phyloP scores from a whole-genome alignment of 495 filamentous ascomycete genomes.

The Penicillium egyptiacum region DNA sequence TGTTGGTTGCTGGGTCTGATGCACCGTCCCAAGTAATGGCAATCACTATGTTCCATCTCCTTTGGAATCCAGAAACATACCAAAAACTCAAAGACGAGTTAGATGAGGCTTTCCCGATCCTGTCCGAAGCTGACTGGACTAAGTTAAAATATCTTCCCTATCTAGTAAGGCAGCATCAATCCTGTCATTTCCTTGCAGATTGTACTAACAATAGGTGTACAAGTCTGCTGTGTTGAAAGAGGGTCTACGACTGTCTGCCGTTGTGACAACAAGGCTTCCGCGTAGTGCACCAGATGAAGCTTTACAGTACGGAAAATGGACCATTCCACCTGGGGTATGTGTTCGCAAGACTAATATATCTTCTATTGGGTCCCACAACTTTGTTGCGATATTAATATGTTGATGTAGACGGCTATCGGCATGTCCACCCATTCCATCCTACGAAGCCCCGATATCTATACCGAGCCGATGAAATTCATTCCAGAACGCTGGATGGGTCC shows the following conservation, averaged over 20 bases:
- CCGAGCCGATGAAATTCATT: background rate
- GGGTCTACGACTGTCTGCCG: background rate
- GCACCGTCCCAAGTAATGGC: background rate
- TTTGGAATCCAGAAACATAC: constrained; percentile 21
- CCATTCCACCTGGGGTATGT: background rate
- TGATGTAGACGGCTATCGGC: background rate
- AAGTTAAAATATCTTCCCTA: constrained; percentile 50
- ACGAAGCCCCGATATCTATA: background rate
- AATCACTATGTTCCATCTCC: constrained; percentile 28
- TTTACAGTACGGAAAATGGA: background rate
- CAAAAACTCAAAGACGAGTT: constrained; percentile 27
- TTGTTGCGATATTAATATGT: background rate
- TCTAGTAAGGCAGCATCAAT: constrained; percentile 27
- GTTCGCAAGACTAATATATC: background rate
- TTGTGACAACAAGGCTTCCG: background rate
- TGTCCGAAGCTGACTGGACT: constrained; percentile 4
- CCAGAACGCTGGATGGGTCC: background rate
- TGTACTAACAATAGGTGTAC: background rate
- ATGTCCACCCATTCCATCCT: background rate
- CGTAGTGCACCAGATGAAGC: background rate
- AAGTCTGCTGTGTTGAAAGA: background rate
- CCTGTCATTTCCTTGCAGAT: background rate
- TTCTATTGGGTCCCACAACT: background rate
- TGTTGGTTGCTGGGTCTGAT: background rate
- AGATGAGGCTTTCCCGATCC: constrained; percentile 26